Evolutionary conservation across 768 basidiomycete genomes (phyloP).

Genomic region (Rhodosporidiobolus sp.): DNA sequence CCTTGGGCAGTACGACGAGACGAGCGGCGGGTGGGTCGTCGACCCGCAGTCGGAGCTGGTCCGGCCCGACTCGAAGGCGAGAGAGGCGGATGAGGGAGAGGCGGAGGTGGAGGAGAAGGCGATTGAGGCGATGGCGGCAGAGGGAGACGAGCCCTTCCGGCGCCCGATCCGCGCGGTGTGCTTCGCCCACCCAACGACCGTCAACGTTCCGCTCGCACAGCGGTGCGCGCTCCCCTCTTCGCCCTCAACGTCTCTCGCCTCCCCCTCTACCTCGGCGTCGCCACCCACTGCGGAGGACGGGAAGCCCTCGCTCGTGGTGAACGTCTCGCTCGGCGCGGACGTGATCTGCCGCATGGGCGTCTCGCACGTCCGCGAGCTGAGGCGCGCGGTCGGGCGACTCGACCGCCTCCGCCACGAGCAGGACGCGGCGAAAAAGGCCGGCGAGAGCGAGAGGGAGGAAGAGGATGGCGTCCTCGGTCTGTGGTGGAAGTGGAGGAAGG

Average conservation of each 20-base stretch:
- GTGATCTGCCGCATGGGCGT: conserved; percentile 29
- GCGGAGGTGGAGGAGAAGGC: not conserved
- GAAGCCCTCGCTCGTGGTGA: conserved; percentile 31
- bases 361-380: conserved; percentile 25
- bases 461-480: not conserved
- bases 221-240: conserved; percentile 3
- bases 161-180: conserved; percentile 22
- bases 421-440: not conserved
- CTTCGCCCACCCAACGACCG: conserved; percentile 38
- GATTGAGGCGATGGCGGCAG: no score
- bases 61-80: not conserved
- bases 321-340: conserved; percentile 26
- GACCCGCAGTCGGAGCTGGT: not conserved
- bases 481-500: conserved; percentile 23
- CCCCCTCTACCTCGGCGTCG: not conserved
- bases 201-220: conserved; percentile 20
- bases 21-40: not conserved
- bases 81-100: not conserved
- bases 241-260: no score
- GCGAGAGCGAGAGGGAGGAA: not conserved
- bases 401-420: not conserved
- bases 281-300: not conserved
- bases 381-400: conserved; percentile 29
- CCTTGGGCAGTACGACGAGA: conserved; percentile 11
- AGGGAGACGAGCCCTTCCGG: no score